Conservation (phyloP, 2,329 filamentous ascomycete species). For the Ceratocystis cacaofunesta region DNA sequence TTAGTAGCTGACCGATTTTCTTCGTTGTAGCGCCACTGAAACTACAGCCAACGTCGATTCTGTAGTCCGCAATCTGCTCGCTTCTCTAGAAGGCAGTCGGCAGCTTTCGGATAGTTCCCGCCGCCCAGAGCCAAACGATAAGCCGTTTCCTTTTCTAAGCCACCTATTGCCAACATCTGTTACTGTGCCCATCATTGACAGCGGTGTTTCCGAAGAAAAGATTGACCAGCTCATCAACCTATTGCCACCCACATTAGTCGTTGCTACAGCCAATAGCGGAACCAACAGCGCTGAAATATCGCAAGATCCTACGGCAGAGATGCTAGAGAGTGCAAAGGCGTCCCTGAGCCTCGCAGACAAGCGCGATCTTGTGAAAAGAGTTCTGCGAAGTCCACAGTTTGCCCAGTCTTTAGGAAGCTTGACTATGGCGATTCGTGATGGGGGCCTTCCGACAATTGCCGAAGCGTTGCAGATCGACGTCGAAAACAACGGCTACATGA, state of each 20-base stretch:
- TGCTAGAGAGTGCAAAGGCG: slow-evolving; percentile 56
- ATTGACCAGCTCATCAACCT: slow-evolving; percentile 63
- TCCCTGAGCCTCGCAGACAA: slow-evolving; percentile 64
- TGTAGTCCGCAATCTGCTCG: slow-evolving; percentile 76
- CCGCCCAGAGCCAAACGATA: slow-evolving; percentile 28
- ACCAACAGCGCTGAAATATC: slow-evolving; percentile 28
- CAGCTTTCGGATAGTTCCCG: slow-evolving; percentile 26
- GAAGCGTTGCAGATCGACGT: slow-evolving; percentile 72
- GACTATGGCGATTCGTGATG: slow-evolving; percentile 77
- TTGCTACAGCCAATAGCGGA: slow-evolving; percentile 53
- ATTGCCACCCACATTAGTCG: slow-evolving; percentile 63
- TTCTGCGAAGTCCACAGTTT: slow-evolving; percentile 81
- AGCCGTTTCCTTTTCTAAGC: slow-evolving; percentile 66
- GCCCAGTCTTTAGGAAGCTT: slow-evolving; percentile 72
- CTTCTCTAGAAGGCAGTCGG: slow-evolving; percentile 53
- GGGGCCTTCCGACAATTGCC: slow-evolving; percentile 76
- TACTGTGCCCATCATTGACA: slow-evolving; percentile 63
- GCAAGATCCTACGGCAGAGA: slow-evolving; percentile 51
- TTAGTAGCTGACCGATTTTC: slow-evolving; percentile 7
- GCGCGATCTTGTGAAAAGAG: slow-evolving; percentile 62
- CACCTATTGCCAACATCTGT: slow-evolving; percentile 68
- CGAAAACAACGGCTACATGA: slow-evolving; percentile 69
- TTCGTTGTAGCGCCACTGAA: slow-evolving; percentile 39
- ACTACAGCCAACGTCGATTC: slow-evolving; percentile 54
- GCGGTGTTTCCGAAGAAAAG: slow-evolving; percentile 42